Evolutionary conservation across 495 filamentous ascomycete genomes (phyloP).

Genomic region (Penicillium egyptiacum): DNA sequence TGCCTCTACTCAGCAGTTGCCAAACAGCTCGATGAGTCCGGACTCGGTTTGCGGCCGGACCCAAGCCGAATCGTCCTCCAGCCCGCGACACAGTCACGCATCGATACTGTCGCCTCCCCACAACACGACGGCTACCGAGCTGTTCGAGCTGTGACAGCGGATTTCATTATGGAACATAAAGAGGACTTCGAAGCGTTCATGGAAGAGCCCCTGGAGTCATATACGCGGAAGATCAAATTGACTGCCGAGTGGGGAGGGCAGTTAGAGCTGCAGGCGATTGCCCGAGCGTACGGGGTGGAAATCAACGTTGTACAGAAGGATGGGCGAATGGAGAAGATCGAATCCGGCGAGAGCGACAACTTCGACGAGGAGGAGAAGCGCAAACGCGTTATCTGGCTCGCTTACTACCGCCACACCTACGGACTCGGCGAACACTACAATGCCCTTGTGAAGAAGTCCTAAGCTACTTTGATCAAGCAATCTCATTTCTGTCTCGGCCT

Average conservation of each 20-base stretch:
- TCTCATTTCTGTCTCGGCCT: constrained; percentile 6
- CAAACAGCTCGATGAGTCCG: constrained; percentile 63
- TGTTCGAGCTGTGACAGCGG: constrained; percentile 52
- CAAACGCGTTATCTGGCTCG: constrained; percentile 72
- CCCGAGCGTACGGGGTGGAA: constrained; percentile 75
- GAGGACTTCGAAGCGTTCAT: constrained; percentile 71
- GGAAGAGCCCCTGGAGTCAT: constrained; percentile 74
- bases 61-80: constrained; percentile 41
- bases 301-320: constrained; percentile 84
- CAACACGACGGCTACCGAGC: constrained; percentile 49
- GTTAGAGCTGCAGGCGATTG: constrained; percentile 81
- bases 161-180: constrained; percentile 56
- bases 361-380: constrained; percentile 45
- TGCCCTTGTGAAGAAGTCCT: constrained; percentile 55
- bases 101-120: constrained; percentile 42
- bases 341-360: constrained; percentile 45
- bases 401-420: constrained; percentile 91
- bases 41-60: constrained; percentile 50
- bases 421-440: constrained; percentile 98
- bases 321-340: constrained; percentile 74
- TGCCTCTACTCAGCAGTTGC: constrained; percentile 94
- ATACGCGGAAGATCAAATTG: constrained; percentile 73
- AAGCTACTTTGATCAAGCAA: constrained; percentile 8
- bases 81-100: constrained; percentile 38
- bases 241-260: constrained; percentile 98